Evolutionary conservation across 306 rosid species (phyloP), one percentile per base, ranked within the genome.

Genomic region (Inga laurina): DNA sequence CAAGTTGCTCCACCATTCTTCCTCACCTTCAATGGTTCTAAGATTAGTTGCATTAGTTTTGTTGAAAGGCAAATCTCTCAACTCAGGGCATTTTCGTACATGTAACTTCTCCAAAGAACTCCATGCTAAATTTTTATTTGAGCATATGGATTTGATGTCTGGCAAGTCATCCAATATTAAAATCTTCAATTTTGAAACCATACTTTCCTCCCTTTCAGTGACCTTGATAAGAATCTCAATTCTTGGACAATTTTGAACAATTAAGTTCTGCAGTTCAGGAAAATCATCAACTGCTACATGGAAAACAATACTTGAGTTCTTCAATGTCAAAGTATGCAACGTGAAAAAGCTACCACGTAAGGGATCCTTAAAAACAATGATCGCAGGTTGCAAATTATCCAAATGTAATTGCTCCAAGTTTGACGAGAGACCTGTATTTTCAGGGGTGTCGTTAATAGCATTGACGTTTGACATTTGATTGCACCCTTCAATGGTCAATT

Each of bases 171-270:
- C 61, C 22, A 52, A 69, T 19, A 46, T 10, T 2, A 86, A 44
- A 35, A 21, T n/a, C 62, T 82, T 83, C 45, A 86, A 21, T 48
- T 35, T 80, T 5, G 89, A 86, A 79, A 86, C 84, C 41, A 75
- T 79, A 11, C 56, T 14, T 49, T 46, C 45, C 0, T 24, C 3
- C 43, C 1, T 0, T 41, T 4, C 44, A 41, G 44, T 41, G 44
- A 41, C 44, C 8, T 62, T 8, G 34, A 76, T 34, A 62, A 83
- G 78, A 65, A 41, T 62, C 78, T 86, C 86, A 49, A 83, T 62
- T 70, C 41, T 19, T n/a, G 74, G 6, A 52, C 22, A 52, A 52
- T 52, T 6, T 52, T 18, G 22, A 52, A 15, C 61, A 2, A 52
- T 4, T 19, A 19, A 52, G 5, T 52, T 6, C 22, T 16, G 8